These are phyloP conservation scores for Rhodotorula sp. DNA, from an alignment of 1,284 basidiomycete species.

Conservation along the genomic window DNA sequence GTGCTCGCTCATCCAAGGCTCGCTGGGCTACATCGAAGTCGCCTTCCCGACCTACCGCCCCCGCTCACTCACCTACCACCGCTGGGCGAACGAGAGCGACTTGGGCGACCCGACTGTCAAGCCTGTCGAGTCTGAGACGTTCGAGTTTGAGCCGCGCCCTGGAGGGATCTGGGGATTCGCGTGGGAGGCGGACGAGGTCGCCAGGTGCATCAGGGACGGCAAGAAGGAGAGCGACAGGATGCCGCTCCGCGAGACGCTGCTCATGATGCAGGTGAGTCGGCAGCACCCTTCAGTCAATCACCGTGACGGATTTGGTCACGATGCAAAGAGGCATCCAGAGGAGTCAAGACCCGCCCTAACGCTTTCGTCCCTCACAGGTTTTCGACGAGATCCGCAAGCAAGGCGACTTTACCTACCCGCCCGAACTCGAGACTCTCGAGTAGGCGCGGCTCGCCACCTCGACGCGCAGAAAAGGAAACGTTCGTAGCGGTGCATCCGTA, in stretches of 20 bases:
- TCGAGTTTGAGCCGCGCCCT: conserved; percentile 24
- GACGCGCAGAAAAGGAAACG: no score
- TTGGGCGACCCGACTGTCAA: background rate
- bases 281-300: background rate
- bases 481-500: no score
- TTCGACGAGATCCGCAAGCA: conserved; percentile 50
- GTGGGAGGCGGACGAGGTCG: conserved; percentile 53
- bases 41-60: conserved; percentile 31
- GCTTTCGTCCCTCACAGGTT: conserved; percentile 34
- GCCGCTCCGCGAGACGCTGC: conserved; percentile 47
- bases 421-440: conserved; percentile 48
- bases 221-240: conserved; percentile 47
- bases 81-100: conserved; percentile 23
- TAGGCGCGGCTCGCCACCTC: background rate
- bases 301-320: no score
- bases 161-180: conserved; percentile 44
- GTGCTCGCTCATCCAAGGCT: conserved; percentile 20
- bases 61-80: conserved; percentile 4
- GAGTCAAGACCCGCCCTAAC: background rate
- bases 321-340: no score
- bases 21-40: conserved; percentile 30
- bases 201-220: conserved; percentile 48
- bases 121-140: conserved; percentile 14
- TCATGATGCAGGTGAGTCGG: conserved; percentile 48
- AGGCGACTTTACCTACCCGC: conserved; percentile 48